phyloP scores from a whole-genome alignment of 2,329 filamentous ascomycete genomes.

The Colletotrichum higginsianum region DNA sequence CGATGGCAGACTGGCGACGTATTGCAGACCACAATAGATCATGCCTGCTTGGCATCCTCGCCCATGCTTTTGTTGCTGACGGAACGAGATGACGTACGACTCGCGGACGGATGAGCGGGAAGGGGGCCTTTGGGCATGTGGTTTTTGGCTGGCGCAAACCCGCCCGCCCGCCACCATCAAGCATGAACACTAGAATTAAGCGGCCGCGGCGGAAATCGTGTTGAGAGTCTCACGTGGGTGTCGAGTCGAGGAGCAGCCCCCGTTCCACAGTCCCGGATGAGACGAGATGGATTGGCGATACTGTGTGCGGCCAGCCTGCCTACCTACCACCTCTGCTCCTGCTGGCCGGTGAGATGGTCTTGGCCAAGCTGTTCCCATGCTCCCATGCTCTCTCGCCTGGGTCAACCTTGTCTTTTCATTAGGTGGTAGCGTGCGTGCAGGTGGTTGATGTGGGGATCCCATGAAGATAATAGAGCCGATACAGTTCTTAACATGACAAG shows the following conservation, averaged over 20 bases:
- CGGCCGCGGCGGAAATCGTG: constrained; percentile 35
- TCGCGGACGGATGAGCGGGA: constrained; percentile 12
- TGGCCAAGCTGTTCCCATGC: constrained; percentile 38
- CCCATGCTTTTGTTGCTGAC: constrained; percentile 30
- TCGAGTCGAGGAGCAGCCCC: constrained; percentile 30
- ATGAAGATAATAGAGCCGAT: constrained; percentile 33
- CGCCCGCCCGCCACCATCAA: constrained; percentile 34
- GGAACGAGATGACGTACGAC: constrained; percentile 40
- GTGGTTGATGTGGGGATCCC: constrained; percentile 38
- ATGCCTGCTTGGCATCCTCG: constrained; percentile 38
- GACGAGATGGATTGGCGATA: constrained; percentile 33
- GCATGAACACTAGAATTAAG: constrained; percentile 28
- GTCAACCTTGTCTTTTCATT: constrained; percentile 40
- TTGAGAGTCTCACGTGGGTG: constrained; percentile 39
- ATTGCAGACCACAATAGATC: constrained; percentile 32
- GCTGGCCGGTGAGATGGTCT: constrained; percentile 23
- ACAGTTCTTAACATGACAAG: constrained; percentile 11
- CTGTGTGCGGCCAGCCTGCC: constrained; percentile 30
- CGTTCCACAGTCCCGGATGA: constrained; percentile 33
- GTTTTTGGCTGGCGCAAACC: constrained; percentile 23
- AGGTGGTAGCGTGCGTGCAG: constrained; percentile 37
- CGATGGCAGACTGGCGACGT: not conserved
- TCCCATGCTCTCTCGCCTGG: constrained; percentile 36
- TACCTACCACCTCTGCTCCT: not conserved
- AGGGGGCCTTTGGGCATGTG: constrained; percentile 29